Conservation (phyloP, 805 yeast species). For the Lachancea sp. region DNA sequence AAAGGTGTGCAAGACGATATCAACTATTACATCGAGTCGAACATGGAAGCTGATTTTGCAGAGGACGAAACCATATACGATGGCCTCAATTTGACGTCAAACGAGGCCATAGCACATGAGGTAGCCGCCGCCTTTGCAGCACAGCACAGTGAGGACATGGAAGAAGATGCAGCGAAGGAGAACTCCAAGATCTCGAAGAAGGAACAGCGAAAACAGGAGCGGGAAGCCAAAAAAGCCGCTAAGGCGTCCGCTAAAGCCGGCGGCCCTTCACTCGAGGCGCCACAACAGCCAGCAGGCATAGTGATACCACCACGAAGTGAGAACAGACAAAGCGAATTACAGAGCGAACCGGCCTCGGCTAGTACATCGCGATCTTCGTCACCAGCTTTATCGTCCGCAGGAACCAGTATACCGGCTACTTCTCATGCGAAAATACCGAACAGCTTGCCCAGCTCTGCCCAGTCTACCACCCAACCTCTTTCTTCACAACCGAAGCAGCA, state of each 20-base stretch:
- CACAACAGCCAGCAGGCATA: slow-evolving; percentile 1
- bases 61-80: slow-evolving; percentile 96
- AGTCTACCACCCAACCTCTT: slow-evolving; percentile 3
- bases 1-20: slow-evolving; percentile 80
- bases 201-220: slow-evolving; percentile 31
- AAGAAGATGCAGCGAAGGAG: slow-evolving; percentile 17
- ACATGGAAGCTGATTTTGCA: slow-evolving; percentile 84
- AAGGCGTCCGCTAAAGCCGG: slow-evolving; percentile 28
- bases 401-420: slow-evolving; percentile 5
- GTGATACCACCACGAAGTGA: slow-evolving; percentile 2
- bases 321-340: not conserved
- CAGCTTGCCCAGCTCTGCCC: not conserved
- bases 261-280: not conserved
- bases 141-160: slow-evolving; percentile 25
- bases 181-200: slow-evolving; percentile 27
- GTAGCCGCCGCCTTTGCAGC: slow-evolving; percentile 37
- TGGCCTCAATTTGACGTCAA: slow-evolving; percentile 60
- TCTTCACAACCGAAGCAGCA: slow-evolving; percentile 2
- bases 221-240: slow-evolving; percentile 34
- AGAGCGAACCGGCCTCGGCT: slow-evolving; percentile 6
- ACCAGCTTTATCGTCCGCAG: slow-evolving; percentile 3
- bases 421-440: not conserved
- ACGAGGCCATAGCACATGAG: slow-evolving; percentile 46
- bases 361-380: slow-evolving; percentile 16
- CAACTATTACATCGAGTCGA: slow-evolving; percentile 84